Conservation (phyloP, 129 eudicot genomes). For the Scalesia atractyloides region DNA sequence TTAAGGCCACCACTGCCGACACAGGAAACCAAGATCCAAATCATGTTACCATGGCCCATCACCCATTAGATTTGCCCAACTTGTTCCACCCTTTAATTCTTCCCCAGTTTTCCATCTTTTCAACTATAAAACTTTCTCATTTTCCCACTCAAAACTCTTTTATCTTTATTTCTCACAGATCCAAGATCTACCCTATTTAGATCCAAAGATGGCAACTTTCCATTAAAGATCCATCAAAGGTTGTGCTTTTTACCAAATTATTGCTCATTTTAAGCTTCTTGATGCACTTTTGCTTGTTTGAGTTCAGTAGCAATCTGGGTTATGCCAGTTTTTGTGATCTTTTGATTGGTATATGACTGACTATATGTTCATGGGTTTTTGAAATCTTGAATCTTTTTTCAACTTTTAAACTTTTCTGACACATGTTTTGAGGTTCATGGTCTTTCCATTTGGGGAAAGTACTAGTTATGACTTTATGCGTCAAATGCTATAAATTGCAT, state of each 20-base stretch:
- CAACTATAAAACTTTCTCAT: neutral
- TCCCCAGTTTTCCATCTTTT: neutral
- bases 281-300: neutral
- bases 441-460: constrained; percentile 38
- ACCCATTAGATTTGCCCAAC: constrained; percentile 18
- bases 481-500: constrained; percentile 5
- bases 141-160: constrained; percentile 5
- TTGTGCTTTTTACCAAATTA: constrained; percentile 20
- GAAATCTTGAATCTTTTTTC: constrained; percentile 26
- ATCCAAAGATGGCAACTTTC: neutral
- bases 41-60: constrained; percentile 27
- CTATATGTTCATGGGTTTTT: constrained; percentile 26
- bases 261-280: constrained; percentile 9
- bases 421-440: constrained; percentile 11
- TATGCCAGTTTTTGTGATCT: neutral
- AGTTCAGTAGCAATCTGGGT: neutral
- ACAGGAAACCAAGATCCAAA: constrained; percentile 26
- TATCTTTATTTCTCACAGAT: constrained; percentile 24
- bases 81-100: constrained; percentile 15
- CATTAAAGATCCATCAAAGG: constrained; percentile 39
- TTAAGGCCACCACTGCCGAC: constrained; percentile 18
- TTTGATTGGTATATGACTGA: neutral
- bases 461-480: constrained; percentile 22
- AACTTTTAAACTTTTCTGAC: neutral
- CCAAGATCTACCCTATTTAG: constrained; percentile 32